Conservation (phyloP, 306 rosid species). For the Pyrus betulifolia region DNA sequence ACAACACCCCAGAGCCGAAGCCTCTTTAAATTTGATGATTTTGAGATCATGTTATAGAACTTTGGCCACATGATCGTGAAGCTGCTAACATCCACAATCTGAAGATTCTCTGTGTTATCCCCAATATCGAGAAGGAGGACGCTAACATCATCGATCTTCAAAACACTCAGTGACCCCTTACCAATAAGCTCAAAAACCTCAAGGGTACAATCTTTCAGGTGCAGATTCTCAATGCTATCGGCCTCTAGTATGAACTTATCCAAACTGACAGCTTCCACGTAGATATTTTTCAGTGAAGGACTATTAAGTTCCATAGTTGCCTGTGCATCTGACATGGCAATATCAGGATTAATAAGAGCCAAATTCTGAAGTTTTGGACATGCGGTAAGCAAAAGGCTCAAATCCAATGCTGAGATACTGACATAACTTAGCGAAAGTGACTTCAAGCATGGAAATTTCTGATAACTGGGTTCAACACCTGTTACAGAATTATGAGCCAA, state of each 20-base stretch:
- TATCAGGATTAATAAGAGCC: constrained; percentile 56
- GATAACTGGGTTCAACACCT: constrained; percentile 69
- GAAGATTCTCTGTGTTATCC: constrained; percentile 61
- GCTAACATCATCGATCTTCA: constrained; percentile 66
- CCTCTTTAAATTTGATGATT: constrained; percentile 45
- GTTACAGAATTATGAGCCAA: constrained; percentile 54
- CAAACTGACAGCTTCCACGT: constrained; percentile 54
- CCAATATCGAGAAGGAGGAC: constrained; percentile 64
- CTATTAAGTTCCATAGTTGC: constrained; percentile 51
- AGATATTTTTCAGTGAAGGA: constrained; percentile 55
- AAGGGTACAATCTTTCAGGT: constrained; percentile 52
- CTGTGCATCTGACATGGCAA: constrained; percentile 61
- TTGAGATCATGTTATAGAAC: constrained; percentile 65
- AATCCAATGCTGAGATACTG: constrained; percentile 62
- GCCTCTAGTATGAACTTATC: constrained; percentile 50
- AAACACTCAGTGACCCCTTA: constrained; percentile 45
- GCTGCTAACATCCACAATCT: constrained; percentile 64
- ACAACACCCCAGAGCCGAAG: constrained; percentile 65
- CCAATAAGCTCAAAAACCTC: constrained; percentile 50
- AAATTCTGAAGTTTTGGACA: constrained; percentile 54
- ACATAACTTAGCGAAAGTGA: constrained; percentile 55
- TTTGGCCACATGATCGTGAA: constrained; percentile 72
- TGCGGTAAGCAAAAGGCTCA: constrained; percentile 58
- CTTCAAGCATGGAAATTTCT: constrained; percentile 65
- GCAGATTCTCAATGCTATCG: constrained; percentile 47